These are phyloP conservation scores for Besnoitia besnoiti DNA, from an alignment of 169 alveolate species.

Conservation along the genomic window DNA sequence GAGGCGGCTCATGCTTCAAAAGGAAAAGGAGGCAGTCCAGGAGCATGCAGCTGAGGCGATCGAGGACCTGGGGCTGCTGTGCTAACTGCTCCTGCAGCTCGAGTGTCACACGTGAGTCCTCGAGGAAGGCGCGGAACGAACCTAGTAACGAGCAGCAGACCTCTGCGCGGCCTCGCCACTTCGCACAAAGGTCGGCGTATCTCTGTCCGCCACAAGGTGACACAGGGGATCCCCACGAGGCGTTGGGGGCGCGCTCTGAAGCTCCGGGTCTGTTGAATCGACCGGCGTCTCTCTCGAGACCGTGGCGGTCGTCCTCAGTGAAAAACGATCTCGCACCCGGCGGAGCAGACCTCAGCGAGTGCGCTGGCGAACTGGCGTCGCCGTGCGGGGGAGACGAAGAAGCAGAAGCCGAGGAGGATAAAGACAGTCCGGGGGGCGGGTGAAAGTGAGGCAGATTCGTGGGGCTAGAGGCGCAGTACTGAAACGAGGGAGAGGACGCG, in stretches of 20 bases:
- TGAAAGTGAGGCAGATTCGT: no score
- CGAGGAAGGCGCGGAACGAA: not conserved
- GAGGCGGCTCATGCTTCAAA: not conserved
- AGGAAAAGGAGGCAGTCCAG: slow-evolving; percentile 6
- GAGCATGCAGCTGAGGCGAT: not conserved
- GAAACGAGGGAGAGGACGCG: not conserved
- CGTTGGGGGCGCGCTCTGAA: not conserved
- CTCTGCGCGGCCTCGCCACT: slow-evolving; percentile 16
- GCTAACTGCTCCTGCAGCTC: not conserved
- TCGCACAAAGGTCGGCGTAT: not conserved
- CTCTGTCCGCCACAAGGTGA: not conserved
- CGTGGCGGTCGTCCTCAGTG: not conserved
- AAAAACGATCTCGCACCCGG: not conserved
- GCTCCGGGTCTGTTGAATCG: not conserved
- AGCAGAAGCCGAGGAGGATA: not conserved
- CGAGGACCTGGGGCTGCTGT: not conserved
- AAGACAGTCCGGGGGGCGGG: not conserved
- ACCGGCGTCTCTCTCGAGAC: not conserved
- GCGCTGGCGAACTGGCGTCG: not conserved
- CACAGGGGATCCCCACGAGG: not conserved
- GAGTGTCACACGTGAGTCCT: not conserved
- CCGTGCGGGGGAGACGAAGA: not conserved
- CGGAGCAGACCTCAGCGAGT: not conserved
- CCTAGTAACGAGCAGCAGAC: slow-evolving; percentile 15
- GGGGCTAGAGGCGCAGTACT: not conserved